These are phyloP conservation scores for Odontarrhena argentea DNA, from an alignment of 345 rosid genomes.

Conservation along the genomic window DNA sequence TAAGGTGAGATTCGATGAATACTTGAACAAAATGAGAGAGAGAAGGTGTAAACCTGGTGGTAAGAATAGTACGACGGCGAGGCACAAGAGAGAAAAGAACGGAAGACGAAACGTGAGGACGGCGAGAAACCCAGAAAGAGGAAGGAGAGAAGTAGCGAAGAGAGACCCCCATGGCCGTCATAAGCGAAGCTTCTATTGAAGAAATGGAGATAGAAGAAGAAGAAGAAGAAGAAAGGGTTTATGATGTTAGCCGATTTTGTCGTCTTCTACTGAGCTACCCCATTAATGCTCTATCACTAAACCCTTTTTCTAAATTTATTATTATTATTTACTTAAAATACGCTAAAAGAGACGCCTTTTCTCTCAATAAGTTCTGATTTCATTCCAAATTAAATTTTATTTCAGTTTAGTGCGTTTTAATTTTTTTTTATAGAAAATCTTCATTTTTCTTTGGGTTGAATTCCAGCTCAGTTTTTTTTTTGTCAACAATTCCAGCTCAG, in stretches of 20 bases:
- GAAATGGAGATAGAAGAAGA: too few species aligned
- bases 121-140: constrained; percentile 44
- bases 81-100: constrained; percentile 22
- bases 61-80: constrained; percentile 26
- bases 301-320: constrained; percentile 16
- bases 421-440: too few species aligned
- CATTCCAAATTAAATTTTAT: too few species aligned
- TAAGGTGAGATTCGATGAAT: neutral
- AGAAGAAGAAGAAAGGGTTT: constrained; percentile 9
- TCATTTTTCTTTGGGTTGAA: too few species aligned
- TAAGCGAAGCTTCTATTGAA: constrained; percentile 21
- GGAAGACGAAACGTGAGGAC: constrained; percentile 43
- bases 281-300: constrained; percentile 23
- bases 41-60: constrained; percentile 25
- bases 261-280: constrained; percentile 19
- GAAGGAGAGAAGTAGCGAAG: constrained; percentile 54
- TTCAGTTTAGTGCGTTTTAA: too few species aligned
- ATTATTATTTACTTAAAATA: too few species aligned
- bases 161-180: constrained; percentile 63
- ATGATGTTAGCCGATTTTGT: constrained; percentile 29
- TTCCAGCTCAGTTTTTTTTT: too few species aligned
- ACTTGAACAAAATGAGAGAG: neutral
- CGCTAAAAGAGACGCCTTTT: too few species aligned
- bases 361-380: too few species aligned
- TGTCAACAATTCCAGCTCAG: too few species aligned